Base-by-base conservation (phyloP, 148 eudicot genomes). In the Rhododendron ovatum region DNA sequence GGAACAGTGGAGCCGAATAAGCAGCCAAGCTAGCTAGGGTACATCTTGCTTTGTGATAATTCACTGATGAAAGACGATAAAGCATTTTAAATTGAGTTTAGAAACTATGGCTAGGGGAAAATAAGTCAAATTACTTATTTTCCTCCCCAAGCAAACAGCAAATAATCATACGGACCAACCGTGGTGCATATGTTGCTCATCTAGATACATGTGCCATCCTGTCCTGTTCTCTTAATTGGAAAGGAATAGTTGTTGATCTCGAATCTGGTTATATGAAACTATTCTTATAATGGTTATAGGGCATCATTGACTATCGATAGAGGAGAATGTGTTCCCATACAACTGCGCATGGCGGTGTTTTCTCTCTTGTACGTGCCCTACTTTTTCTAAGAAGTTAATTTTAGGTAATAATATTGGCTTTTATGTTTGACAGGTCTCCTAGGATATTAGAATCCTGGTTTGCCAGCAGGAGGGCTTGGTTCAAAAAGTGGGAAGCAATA, bases 401-500 rank as follows among this genome's bases (percentile, higher is more conserved):
- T 2, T 80, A 26, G 15, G 61, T 50, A 50, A 12, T 45, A 5
- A 12, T 45, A 11, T 47, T 76, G 80, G 55, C 14, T 82, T 83
- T 65, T 83, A 73, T 59, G 22, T 48, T 37, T 83, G 48, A 48
- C 92, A 97, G 99, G 92, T 94, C 93, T 82, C 86, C 87, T 55
- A 91, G 89, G 86, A 87, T 95, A 85, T 81, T 93, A 37, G 87
- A 91, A 86, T 87, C 92, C 35, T 91, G 95, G 95, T 82, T 91
- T 88, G 83, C 89, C 26, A 90, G 90, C 63, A 87, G 86, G 86
- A 88, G 89, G 65, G 35, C 89, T 83, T 89, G 87, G 90, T 83
- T 47, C 20, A 75, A 94, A 90, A 90, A 90, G 77, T 93, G 88
- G 94, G 98, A 92, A 85, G 86, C 89, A 78, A 5, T 94, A 84